Base-by-base conservation (phyloP, 192 early-diverging fungal genomes). In the Coemansia sp. region DNA sequence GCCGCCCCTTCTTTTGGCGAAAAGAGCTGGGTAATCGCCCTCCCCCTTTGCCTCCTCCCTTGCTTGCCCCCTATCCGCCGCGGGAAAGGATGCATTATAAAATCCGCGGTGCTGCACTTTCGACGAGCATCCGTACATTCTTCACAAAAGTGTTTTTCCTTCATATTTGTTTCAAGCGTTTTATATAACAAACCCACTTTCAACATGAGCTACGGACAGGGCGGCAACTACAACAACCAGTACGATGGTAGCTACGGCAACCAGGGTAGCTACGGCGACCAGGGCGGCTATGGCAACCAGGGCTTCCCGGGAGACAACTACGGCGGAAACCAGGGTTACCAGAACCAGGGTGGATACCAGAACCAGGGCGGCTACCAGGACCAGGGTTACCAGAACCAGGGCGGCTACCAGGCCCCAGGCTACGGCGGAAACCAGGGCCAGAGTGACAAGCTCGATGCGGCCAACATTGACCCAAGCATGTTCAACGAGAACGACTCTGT, bases 201-300 rank as follows among this genome's bases (percentile, higher is more conserved):
- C 5, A 22, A 22, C 20, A 52, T 52, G 50, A 46, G 53, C 62
- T 26, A 64, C 44, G 34, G 40, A 19, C 40, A 64, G 14, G 20
- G 31, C 31, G 31, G 31, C 31, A 34, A 34, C 8, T 34, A 34
- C 31, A 25, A 25, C 23, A 34, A 34, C 31, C 31, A 34, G 31
- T 34, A 34, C 31, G 31, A 34, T 34, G 31, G 31, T 8, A 4
- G 25, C 25, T 26, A 54, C 20, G 34, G 28, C 49, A 56, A 62
- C 59, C 53, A 68, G 53, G 25, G 25, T 26, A 26, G 25, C 25
- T 26, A 26, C 25, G 25, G 25, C 25, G 25, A 26, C 25, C 25
- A 26, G 31, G 57, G 59, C 40, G 40, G 63, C 61, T 63, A 57
- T 21, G 44, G 50, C 40, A 44, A 63, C 66, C 34, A 57, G 49